These are phyloP conservation scores for Lathyrus oleraceus DNA, from an alignment of 306 rosid species.

Conservation along the genomic window DNA sequence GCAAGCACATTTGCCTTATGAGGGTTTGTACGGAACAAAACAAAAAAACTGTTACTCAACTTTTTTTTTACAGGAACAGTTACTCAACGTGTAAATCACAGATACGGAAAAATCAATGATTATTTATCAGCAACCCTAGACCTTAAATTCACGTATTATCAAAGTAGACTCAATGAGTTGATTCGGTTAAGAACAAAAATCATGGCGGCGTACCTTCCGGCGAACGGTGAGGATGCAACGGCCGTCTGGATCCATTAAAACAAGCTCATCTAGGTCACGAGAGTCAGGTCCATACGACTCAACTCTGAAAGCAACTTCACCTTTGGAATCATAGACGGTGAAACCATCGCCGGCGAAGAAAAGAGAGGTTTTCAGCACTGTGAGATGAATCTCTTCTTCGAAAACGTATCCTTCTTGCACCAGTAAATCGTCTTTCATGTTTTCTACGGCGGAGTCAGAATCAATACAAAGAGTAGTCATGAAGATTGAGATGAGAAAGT, in stretches of 20 bases:
- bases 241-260: conserved; percentile 87
- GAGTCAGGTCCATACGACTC: conserved; percentile 76
- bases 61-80: background rate
- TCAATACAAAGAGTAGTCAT: background rate
- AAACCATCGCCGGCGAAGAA: conserved; percentile 89
- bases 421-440: conserved; percentile 36
- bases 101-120: background rate
- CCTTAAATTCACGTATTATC: too few relatives aligned
- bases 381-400: conserved; percentile 61
- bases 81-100: background rate
- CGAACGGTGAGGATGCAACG: conserved; percentile 89
- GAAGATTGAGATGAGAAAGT: background rate
- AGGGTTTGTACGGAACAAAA: too few relatives aligned
- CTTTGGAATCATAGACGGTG: conserved; percentile 68
- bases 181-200: too few relatives aligned
- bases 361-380: conserved; percentile 82
- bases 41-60: background rate
- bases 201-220: conserved; percentile 58
- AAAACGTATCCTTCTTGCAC: conserved; percentile 46
- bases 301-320: conserved; percentile 74
- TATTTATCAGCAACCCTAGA: background rate
- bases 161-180: too few relatives aligned
- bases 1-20: too few relatives aligned
- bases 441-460: background rate
- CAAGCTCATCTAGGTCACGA: conserved; percentile 62